Conservation (phyloP, 768 basidiomycete genomes). For the Glaciozyma martinii region DNA sequence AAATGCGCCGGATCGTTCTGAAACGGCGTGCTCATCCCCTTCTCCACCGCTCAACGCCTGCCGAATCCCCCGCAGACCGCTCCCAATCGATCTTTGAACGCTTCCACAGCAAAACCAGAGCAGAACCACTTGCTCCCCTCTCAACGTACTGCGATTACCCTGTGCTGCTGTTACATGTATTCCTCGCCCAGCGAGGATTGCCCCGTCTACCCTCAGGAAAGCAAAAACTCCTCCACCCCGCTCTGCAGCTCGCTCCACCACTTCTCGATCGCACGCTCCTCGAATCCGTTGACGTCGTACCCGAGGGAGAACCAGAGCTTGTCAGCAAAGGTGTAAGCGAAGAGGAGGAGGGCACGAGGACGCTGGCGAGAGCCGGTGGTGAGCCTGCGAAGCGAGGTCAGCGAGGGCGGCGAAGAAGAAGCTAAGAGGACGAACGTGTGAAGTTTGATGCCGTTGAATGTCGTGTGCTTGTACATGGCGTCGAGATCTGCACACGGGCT, state of each 20-base stretch:
- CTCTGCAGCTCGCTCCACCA: slow-evolving; percentile 59
- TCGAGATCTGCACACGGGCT: slow-evolving; percentile 47
- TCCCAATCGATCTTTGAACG: too few relatives aligned
- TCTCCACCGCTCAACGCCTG: too few relatives aligned
- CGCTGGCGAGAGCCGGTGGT: slow-evolving; percentile 80
- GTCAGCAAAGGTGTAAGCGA: slow-evolving; percentile 50
- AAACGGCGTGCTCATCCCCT: too few relatives aligned
- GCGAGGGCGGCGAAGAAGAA: not conserved
- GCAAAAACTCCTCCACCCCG: slow-evolving; percentile 54
- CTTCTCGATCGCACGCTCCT: slow-evolving; percentile 50
- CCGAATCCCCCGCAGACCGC: too few relatives aligned
- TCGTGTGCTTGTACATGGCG: slow-evolving; percentile 62
- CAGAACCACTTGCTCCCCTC: too few relatives aligned
- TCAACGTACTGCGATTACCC: too few relatives aligned
- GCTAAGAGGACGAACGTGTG: slow-evolving; percentile 44
- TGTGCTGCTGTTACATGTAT: too few relatives aligned
- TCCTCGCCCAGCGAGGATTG: too few relatives aligned
- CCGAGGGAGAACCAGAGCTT: slow-evolving; percentile 71
- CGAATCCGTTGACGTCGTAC: slow-evolving; percentile 69
- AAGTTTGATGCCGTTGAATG: slow-evolving; percentile 52
- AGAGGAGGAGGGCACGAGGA: slow-evolving; percentile 66
- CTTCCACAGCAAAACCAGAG: too few relatives aligned
- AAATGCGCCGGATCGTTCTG: too few relatives aligned
- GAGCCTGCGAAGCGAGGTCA: slow-evolving; percentile 38
- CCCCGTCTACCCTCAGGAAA: too few relatives aligned